Percentiles rank a stretch among this genome's conserved stretches.
Conservation (phyloP, 805 yeast genomes). For the Monosporozyma servazzii region DNA sequence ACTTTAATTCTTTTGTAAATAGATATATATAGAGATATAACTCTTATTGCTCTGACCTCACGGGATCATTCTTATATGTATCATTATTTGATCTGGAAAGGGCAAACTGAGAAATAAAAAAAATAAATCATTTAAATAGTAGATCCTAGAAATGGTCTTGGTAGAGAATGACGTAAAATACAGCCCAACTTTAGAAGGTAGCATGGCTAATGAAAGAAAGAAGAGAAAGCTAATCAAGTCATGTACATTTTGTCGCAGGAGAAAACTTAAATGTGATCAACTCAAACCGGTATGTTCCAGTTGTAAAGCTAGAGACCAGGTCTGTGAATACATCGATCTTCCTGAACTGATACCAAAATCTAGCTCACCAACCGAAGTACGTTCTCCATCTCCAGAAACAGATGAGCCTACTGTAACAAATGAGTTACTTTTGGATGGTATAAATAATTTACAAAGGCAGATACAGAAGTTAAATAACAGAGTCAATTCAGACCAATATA, state of each 20-base stretch:
- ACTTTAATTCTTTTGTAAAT: neutral
- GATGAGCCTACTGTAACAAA: neutral
- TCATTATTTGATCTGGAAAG: neutral
- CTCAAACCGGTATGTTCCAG: slow-evolving; percentile 22
- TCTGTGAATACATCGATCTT: neutral
- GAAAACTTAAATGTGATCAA: slow-evolving; percentile 26
- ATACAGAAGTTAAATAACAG: neutral
- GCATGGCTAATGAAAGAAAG: neutral
- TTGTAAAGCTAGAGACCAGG: slow-evolving; percentile 13
- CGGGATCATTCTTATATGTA: neutral
- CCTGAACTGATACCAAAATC: neutral
- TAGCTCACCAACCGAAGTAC: neutral
- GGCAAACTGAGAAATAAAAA: neutral
- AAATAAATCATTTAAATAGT: neutral
- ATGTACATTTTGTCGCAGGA: slow-evolving; percentile 21
- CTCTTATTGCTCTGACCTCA: neutral
- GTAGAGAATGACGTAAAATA: neutral
- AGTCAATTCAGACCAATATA: neutral
- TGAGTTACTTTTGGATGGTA: neutral
- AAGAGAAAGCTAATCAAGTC: slow-evolving; percentile 20
- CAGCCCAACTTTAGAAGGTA: neutral
- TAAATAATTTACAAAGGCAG: neutral
- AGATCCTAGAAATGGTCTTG: neutral
- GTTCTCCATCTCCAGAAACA: neutral
- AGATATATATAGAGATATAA: neutral